phyloP scores from a whole-genome alignment of 2,329 filamentous ascomycete species.

The Aspergillus quadricinctus region DNA sequence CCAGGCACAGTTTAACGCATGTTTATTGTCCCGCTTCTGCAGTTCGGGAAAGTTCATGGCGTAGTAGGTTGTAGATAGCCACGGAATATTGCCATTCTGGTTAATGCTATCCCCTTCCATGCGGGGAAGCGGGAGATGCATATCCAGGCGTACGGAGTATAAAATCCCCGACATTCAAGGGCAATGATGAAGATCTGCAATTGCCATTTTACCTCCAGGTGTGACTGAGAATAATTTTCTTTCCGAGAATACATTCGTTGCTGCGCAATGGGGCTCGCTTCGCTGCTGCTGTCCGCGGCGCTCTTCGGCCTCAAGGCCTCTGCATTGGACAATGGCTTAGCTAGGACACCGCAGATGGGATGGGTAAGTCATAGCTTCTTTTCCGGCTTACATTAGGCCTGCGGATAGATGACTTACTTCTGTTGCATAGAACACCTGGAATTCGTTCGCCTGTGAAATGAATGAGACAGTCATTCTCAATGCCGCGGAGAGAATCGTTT shows the following conservation, averaged over 20 bases:
- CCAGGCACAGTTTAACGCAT: background rate
- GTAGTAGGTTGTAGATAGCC: background rate
- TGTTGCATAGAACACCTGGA: conserved; percentile 32
- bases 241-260: background rate
- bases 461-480: conserved; percentile 41
- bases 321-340: conserved; percentile 40
- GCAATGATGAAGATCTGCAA: background rate
- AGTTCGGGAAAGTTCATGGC: background rate
- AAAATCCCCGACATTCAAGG: background rate
- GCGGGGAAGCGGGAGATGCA: background rate
- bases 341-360: conserved; percentile 40
- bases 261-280: conserved; percentile 3
- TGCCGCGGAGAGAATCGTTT: conserved; percentile 41
- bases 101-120: background rate
- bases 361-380: conserved; percentile 25
- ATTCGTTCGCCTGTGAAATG: conserved; percentile 43
- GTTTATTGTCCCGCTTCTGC: background rate
- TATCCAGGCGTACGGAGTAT: background rate
- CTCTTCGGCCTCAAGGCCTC: conserved; percentile 6
- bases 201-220: background rate
- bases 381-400: background rate
- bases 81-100: background rate
- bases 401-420: background rate
- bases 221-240: background rate
- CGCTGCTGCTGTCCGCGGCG: conserved; percentile 9